Base-by-base conservation (phyloP, 2,329 filamentous ascomycete species). In the Fusarium humuli region DNA sequence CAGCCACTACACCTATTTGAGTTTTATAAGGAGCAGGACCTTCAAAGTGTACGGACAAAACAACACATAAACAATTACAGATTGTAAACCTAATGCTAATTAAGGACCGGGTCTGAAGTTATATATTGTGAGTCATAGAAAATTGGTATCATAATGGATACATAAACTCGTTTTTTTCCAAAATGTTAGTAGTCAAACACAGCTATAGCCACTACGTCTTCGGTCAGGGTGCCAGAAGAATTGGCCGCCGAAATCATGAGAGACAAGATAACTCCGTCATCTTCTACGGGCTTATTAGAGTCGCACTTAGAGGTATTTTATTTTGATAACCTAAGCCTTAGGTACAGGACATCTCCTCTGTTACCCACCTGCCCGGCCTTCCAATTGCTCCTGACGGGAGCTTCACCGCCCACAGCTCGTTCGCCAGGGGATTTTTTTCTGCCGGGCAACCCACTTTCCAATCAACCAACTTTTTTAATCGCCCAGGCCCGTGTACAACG, bases 371-470 rank as follows among this genome's bases (percentile, higher is more conserved):
- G 4, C 22, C 22, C 4, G 22, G 22, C 22, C 22, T 22, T 22
- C 22, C 27, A 29, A 37, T 34, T 61, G 44, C 16, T 29, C 4
- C 45, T 37, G 30, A 22, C 22, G 22, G 22, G 22, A 37, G 29
- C 34, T 48, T 73, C 63, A 74, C 73, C 73, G 73, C 73, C 72
- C 29, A 50, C 58, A 67, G 62, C 53, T 65, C 16, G 53, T 54
- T 65, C 30, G 59, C 65, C 60, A 62, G 62, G 70, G 57, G 56
- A 59, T 52, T 63, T 68, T 75, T 76, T 76, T 75, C 74, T 76
- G 73, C 74, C 73, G 61, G 37, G 63, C 45, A 73, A 63, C 74
- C 72, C 73, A 76, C 75, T 73, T 71, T 65, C 54, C 44, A 55
- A 68, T 61, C 65, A 72, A 68, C 62, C 65, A 72, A 72, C 66